Percentiles rank a stretch among this genome's conserved stretches.
Evolutionary conservation across 164 flowering plant species (phyloP).

Genomic region (Aristolochia californica): DNA sequence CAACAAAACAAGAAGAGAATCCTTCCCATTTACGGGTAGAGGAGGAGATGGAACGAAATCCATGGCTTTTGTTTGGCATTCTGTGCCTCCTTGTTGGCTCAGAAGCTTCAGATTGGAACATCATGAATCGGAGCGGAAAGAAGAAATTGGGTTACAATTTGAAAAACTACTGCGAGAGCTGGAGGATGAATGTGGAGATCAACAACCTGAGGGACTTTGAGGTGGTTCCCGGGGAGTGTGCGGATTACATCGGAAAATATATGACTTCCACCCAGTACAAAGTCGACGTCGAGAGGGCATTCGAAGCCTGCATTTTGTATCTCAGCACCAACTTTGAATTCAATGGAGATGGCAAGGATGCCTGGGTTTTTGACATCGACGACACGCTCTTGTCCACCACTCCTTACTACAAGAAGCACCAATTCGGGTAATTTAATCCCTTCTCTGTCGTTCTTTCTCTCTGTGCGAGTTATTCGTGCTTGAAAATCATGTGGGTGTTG

Average conservation of each 20-base stretch:
- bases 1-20: no score
- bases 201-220: constrained; percentile 53
- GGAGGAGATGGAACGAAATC: constrained; percentile 20
- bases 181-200: constrained; percentile 76
- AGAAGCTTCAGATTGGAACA: constrained; percentile 43
- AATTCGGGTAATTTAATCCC: constrained; percentile 35
- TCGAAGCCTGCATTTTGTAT: constrained; percentile 38
- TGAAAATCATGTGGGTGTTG: neutral
- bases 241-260: constrained; percentile 45
- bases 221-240: constrained; percentile 68
- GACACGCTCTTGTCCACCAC: constrained; percentile 57
- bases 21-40: neutral
- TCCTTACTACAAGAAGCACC: constrained; percentile 56
- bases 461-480: no score
- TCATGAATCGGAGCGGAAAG: constrained; percentile 22
- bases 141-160: constrained; percentile 19
- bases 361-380: constrained; percentile 72
- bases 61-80: constrained; percentile 11
- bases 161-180: constrained; percentile 72
- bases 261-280: constrained; percentile 61
- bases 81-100: constrained; percentile 13
- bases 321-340: constrained; percentile 26
- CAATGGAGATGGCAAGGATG: constrained; percentile 46
- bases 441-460: neutral
- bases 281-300: constrained; percentile 40